Evolutionary conservation across 192 early-diverging fungal species (phyloP), one percentile per base, ranked within the genome.

Genomic region (Lunasporangiospora selenospora): DNA sequence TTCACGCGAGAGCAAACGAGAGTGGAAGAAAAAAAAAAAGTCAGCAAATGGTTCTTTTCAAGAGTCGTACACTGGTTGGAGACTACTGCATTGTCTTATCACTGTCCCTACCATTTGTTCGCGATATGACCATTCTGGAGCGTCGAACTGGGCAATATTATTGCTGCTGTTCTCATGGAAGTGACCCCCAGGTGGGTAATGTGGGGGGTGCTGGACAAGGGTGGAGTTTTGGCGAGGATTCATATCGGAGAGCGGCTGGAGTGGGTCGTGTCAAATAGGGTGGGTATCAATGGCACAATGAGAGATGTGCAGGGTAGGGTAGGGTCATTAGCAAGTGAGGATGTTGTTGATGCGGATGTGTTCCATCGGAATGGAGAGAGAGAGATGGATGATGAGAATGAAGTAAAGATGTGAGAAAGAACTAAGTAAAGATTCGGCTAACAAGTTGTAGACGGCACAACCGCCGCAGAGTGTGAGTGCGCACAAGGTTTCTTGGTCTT

Each of bases 81-180:
- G 37, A 16, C 41, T 18, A 10, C 24, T n/a, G 13, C 65, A 59
- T 46, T 13, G 56, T 32, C 42, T 67, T 55, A 36, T 67, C 57
- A 44, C 48, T 50, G 15, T 67, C 57, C 63, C 7, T 45, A 51
- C 11, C 53, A 57, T 11, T 56, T 40, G 6, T 24, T 52, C 11
- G 33, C 18, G 32, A 37, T 37, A 18, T 52, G 50, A n/a, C 50
- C 31, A n/a, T n/a, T n/a, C n/a, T n/a, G n/a, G n/a, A 21, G 23
- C 19, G 43, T 13, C 19, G 16, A 0, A 21, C 8, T 45, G 16
- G 2, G 9, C 16, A n/a, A n/a, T n/a, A n/a, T n/a, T 13, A 10
- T 29, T 33, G 49, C 58, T 11, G n/a, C 23, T 21, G 38, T 44
- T 43, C 24, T 64, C 62, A 23, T 64, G 62, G 29, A 59, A 67